Evolutionary conservation across 2,329 filamentous ascomycete species (phyloP), one percentile per base, ranked within the genome.

Genomic region (Xylariomycetidae sp.): DNA sequence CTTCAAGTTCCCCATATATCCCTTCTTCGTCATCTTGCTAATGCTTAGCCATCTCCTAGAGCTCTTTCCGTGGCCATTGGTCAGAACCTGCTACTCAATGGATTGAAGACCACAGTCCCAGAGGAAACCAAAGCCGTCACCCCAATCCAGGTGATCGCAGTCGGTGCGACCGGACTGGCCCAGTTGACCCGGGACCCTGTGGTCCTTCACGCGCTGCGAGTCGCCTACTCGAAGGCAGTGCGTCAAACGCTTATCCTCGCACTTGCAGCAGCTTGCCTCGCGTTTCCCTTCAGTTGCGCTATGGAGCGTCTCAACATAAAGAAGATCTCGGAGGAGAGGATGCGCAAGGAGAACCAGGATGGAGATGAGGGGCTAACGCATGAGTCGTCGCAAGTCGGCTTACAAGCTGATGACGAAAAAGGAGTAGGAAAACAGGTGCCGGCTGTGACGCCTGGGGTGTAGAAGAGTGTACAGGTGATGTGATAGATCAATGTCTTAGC

Each of bases 251-350:
- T 44, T n/a, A 38, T 38, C 14, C 22, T 44, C 8, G 41, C 14
- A 2, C 41, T 41, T 8, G 41, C 38, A 3, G 37, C 14, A 3
- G 18, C 22, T 9, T 38, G 34, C 11, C 10, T 44, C 7, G 29
- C 30, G 3, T 14, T 41, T n/a, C 41, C 38, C 10, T 14, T 18
- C 6, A 30, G 33, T 3, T 42, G 33, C 15, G 36, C 17, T 6
- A 42, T 42, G 40, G 36, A 42, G 18, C 19, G 30, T 17, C 11
- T 42, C 3, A 42, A 42, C 28, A 38, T 42, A 2, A 42, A 37
- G 25, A 30, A 17, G 13, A n/a, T 38, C 2, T 18, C 36, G 3
- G 23, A 41, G 16, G 25, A 16, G 31, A 33, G 35, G 20, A n/a
- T n/a, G n/a, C n/a, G n/a, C n/a, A n/a, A n/a, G n/a, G n/a, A n/a